Percentiles rank a stretch among this genome's conserved stretches.
Evolutionary conservation across 2,329 filamentous ascomycete genomes (phyloP).

Genomic region (Iodosphaeria phyllophila): DNA sequence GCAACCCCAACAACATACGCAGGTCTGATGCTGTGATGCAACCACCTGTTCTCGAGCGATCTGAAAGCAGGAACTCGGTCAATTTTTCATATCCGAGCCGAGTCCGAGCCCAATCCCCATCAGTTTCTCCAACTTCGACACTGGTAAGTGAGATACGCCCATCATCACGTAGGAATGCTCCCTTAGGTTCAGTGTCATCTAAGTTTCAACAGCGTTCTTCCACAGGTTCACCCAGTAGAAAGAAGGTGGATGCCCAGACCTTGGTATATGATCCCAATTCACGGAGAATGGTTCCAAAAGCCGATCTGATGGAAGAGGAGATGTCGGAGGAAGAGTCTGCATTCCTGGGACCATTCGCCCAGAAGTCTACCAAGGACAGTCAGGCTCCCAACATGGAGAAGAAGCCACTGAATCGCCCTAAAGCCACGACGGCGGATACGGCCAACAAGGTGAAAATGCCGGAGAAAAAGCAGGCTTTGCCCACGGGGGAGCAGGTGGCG

Average conservation of each 20-base stretch:
- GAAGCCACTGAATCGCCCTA: too few species aligned
- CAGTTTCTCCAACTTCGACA: constrained; percentile 11
- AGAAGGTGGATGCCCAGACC: constrained; percentile 5
- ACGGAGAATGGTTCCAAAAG: constrained; percentile 36
- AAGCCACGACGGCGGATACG: too few species aligned
- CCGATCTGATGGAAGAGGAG: constrained; percentile 19
- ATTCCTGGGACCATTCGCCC: too few species aligned
- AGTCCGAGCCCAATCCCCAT: constrained; percentile 21
- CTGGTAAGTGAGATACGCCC: constrained; percentile 7
- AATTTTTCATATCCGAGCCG: constrained; percentile 40
- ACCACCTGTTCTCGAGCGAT: constrained; percentile 18
- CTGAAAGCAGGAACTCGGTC: constrained; percentile 29
- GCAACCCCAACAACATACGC: constrained; percentile 24
- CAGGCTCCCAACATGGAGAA: too few species aligned
- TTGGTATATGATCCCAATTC: constrained; percentile 49
- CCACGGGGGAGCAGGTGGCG: too few species aligned
- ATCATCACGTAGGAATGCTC: too few species aligned
- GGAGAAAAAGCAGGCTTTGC: too few species aligned
- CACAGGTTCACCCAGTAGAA: background rate
- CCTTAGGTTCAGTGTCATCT: too few species aligned
- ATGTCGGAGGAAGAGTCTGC: too few species aligned
- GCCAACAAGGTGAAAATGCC: too few species aligned
- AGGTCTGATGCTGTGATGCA: constrained; percentile 23
- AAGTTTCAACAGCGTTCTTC: constrained; percentile 6
- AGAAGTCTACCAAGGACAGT: too few species aligned